Conservation (phyloP, 1,284 basidiomycete genomes). For the Ustilago sp. region DNA sequence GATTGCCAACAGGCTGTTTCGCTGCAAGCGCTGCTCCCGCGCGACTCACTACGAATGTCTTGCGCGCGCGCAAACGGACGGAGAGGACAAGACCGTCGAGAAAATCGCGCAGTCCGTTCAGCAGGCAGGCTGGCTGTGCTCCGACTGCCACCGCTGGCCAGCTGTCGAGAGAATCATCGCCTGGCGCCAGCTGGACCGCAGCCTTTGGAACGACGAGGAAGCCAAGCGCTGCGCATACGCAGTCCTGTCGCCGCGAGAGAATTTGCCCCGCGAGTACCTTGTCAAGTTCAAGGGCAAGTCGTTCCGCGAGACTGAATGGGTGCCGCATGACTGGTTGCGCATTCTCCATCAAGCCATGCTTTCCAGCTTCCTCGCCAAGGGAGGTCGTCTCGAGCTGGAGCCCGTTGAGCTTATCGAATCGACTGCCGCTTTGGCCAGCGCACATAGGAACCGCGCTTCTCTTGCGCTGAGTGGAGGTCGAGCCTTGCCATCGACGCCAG, state of each 20-base stretch:
- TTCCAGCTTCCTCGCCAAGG: constrained; percentile 35
- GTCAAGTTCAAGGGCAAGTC: constrained; percentile 58
- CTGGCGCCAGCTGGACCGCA: constrained; percentile 48
- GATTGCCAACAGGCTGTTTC: constrained; percentile 37
- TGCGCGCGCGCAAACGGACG: constrained; percentile 12
- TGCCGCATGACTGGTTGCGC: constrained; percentile 57
- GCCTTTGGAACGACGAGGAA: constrained; percentile 36
- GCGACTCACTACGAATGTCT: constrained; percentile 55
- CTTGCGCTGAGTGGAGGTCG: constrained; percentile 33
- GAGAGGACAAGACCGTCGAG: constrained; percentile 20
- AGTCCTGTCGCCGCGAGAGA: constrained; percentile 31
- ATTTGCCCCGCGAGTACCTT: constrained; percentile 55
- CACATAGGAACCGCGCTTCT: constrained; percentile 29
- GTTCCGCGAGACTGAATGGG: constrained; percentile 55
- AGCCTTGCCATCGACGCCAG: constrained; percentile 8
- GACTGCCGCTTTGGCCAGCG: constrained; percentile 14
- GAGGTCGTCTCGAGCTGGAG: constrained; percentile 54
- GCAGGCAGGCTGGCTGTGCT: constrained; percentile 39
- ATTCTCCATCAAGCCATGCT: constrained; percentile 27
- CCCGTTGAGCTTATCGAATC: constrained; percentile 43
- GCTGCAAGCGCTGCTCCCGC: constrained; percentile 55
- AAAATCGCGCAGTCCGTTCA: constrained; percentile 36
- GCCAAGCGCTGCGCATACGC: constrained; percentile 29
- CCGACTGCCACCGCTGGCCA: constrained; percentile 52
- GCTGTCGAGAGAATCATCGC: constrained; percentile 52